A percentile compares a stretch with the other conserved stretches of the same genome.
phyloP scores from a whole-genome alignment of 129 eudicot species.

The Deinandra increscens region DNA sequence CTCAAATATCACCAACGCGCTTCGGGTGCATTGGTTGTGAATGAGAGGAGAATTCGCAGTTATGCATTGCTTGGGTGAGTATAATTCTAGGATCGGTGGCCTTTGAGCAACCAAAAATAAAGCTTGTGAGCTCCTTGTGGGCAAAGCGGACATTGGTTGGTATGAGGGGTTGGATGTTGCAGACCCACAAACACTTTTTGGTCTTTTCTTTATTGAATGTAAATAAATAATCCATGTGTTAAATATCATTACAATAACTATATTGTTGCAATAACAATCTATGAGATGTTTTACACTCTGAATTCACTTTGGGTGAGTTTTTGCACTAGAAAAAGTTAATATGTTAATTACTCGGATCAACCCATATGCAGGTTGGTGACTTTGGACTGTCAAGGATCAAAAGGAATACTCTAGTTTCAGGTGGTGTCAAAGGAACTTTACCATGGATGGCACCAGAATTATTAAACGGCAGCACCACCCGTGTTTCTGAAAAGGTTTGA shows the following conservation, averaged over 20 bases:
- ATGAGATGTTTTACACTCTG: neutral
- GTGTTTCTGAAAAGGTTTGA: constrained; percentile 78
- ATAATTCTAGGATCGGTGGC: neutral
- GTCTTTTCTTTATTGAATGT: neutral
- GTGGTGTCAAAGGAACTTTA: constrained; percentile 84
- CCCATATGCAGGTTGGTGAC: constrained; percentile 70
- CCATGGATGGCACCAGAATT: constrained; percentile 97
- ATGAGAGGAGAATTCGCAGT: neutral
- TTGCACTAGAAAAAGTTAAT: neutral
- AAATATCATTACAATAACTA: neutral
- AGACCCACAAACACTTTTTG: neutral
- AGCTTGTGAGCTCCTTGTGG: neutral
- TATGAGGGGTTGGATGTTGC: neutral
- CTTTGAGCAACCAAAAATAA: neutral
- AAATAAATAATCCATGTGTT: neutral
- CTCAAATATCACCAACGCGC: neutral
- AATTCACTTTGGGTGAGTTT: neutral
- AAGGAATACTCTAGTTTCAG: constrained; percentile 80
- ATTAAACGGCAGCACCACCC: constrained; percentile 68
- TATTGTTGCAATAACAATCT: constrained; percentile 4
- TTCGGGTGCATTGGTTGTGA: neutral
- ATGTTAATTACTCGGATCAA: neutral
- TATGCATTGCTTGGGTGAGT: neutral
- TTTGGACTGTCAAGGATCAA: constrained; percentile 86
- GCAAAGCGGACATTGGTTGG: neutral